Conservation (phyloP, 2,329 filamentous ascomycete species). For the Zelopaecilomyces penicillatus region DNA sequence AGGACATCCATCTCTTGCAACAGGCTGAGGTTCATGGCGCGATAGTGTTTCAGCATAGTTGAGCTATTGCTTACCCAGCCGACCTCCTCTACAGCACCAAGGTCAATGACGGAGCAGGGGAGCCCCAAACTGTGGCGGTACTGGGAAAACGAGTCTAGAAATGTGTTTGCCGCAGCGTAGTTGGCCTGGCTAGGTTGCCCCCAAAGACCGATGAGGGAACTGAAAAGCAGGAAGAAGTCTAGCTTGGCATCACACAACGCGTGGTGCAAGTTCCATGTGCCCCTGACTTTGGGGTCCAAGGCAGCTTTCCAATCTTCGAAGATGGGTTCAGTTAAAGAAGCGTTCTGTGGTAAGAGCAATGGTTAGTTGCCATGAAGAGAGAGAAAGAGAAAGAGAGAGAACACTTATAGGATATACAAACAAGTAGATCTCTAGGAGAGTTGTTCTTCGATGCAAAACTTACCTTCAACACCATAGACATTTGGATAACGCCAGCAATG, state of each 20-base stretch:
- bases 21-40: too few relatives aligned
- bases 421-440: too few relatives aligned
- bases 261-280: conserved; percentile 17
- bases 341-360: conserved; percentile 11
- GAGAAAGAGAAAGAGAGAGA: conserved; percentile 23
- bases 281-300: conserved; percentile 16
- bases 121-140: conserved; percentile 2
- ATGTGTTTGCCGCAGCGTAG: conserved; percentile 6
- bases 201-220: conserved; percentile 1
- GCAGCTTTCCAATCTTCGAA: conserved; percentile 14
- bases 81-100: too few relatives aligned
- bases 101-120: too few relatives aligned
- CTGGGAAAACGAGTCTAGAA: conserved; percentile 1
- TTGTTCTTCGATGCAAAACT: background rate
- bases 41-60: too few relatives aligned
- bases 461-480: background rate
- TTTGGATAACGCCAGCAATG: background rate
- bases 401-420: conserved; percentile 11
- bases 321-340: conserved; percentile 10
- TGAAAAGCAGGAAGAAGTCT: conserved; percentile 3
- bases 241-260: conserved; percentile 2
- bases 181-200: background rate
- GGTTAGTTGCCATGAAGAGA: conserved; percentile 14
- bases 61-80: too few relatives aligned
- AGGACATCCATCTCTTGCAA: conserved; percentile 8